Evolutionary conservation across 2,329 filamentous ascomycete genomes (phyloP).

Genomic region (Aspergillus transmontanensis): DNA sequence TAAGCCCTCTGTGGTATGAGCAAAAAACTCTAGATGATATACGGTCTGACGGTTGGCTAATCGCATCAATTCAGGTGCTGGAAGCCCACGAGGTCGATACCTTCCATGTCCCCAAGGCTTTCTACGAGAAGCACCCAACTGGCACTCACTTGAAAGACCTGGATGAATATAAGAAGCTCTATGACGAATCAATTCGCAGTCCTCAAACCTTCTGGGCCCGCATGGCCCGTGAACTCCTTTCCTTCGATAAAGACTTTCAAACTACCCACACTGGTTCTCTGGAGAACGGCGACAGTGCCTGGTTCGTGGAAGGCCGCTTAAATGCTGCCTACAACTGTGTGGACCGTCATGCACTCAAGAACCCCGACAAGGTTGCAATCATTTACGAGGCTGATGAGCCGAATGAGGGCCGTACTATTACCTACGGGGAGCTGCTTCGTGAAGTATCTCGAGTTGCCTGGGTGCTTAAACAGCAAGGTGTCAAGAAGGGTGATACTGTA

Average conservation of each 20-base stretch:
- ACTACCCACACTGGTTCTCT: conserved; percentile 82
- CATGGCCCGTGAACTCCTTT: conserved; percentile 82
- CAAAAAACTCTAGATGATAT: not conserved
- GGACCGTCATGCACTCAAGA: conserved; percentile 92
- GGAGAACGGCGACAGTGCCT: conserved; percentile 78
- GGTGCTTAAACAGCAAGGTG: conserved; percentile 91
- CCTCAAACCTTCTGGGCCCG: conserved; percentile 89
- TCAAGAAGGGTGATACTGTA: conserved; percentile 95
- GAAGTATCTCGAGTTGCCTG: conserved; percentile 87
- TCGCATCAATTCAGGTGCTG: conserved; percentile 34
- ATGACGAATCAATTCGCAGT: conserved; percentile 83
- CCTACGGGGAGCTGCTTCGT: conserved; percentile 88
- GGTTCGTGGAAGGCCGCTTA: conserved; percentile 91
- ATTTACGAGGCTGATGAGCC: conserved; percentile 98
- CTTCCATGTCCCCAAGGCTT: conserved; percentile 60
- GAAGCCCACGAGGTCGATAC: conserved; percentile 54
- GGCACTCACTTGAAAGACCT: conserved; percentile 62
- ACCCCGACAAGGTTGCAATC: conserved; percentile 91
- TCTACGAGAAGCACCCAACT: conserved; percentile 61
- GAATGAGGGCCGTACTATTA: conserved; percentile 81
- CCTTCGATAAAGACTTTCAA: conserved; percentile 89
- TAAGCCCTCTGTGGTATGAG: conserved; percentile 44
- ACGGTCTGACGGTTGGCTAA: conserved; percentile 17
- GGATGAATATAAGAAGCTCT: conserved; percentile 65
- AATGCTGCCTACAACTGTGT: conserved; percentile 98